Percentiles rank a stretch among this genome's conserved stretches.
Conservation (phyloP, 2,329 filamentous ascomycete species). For the Dactylonectria estremocensis region DNA sequence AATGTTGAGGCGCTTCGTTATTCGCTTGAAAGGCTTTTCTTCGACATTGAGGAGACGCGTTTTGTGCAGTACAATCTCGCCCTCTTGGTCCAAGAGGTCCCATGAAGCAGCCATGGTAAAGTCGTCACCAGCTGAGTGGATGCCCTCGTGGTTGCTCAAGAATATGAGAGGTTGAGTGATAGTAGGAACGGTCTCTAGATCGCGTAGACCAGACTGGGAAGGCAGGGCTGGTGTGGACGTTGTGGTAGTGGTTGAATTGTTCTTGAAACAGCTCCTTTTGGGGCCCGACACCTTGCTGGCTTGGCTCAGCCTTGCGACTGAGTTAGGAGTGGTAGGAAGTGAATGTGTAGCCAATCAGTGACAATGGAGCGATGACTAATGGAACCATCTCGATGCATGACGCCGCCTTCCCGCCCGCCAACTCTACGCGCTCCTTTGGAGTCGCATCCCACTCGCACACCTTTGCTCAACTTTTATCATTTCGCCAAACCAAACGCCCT, state of each 20-base stretch:
- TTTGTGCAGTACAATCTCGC: conserved; percentile 90
- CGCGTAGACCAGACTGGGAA: neutral
- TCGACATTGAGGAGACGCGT: conserved; percentile 89
- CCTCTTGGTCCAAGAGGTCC: conserved; percentile 79
- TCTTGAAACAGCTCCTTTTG: conserved; percentile 11
- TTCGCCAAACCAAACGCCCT: neutral
- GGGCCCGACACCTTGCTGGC: conserved; percentile 19
- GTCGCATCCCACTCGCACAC: conserved; percentile 10
- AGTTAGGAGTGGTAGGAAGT: conserved; percentile 16
- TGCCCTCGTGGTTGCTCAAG: conserved; percentile 17
- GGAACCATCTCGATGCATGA: conserved; percentile 35
- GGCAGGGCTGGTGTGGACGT: neutral
- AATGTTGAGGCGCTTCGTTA: conserved; percentile 84
- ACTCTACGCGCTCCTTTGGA: conserved; percentile 4
- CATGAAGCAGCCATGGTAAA: conserved; percentile 64
- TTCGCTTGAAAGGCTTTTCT: conserved; percentile 91
- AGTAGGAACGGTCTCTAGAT: too few species aligned
- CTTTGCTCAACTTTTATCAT: conserved; percentile 15
- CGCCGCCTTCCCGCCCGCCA: conserved; percentile 6
- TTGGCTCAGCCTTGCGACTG: conserved; percentile 43
- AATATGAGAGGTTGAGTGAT: neutral
- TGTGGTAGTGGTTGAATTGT: neutral
- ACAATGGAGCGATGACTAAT: conserved; percentile 42
- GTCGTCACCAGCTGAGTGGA: neutral
- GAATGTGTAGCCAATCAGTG: conserved; percentile 37